Evolutionary conservation across 768 basidiomycete species (phyloP), one percentile per base, ranked within the genome.

Genomic region (Mycena epipterygia): DNA sequence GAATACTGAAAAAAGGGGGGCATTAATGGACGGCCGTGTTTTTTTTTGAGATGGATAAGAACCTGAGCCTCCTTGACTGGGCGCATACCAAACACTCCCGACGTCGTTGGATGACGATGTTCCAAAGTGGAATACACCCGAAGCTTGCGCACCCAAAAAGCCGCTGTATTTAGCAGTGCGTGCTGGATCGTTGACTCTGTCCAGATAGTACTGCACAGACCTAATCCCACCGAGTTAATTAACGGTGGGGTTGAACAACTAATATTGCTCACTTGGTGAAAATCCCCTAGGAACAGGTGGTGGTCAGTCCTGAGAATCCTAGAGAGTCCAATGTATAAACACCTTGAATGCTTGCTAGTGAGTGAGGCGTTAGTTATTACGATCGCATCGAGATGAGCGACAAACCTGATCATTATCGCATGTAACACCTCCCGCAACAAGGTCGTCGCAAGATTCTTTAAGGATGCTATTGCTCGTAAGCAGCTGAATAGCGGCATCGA

Each of bases 361-460:
- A 12, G 33, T 44, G 12, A 46, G 29, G 25, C 30, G 37, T 16
- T 48, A 12, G n/a, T 17, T 46, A 29, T 23, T n/a, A 29, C n/a
- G 21, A 59, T 13, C 29, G 30, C n/a, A 21, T n/a, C 6, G 27
- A 25, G 42, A 33, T 27, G 66, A 21, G 33, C 57, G 13, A 71
- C 75, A 63, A 64, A 82, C 83, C 81, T 88, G 86, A 67, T 89
- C 84, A 46, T 81, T 77, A 73, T 89, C 78, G 71, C 89, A 89
- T 75, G 74, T 88, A 77, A 70, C 87, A 89, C 80, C 81, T 29
- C 83, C 82, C 0, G 81, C 58, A 13, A 75, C 71, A 7, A 85
- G 82, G 58, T 86, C 76, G 67, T 90, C 89, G 62, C 89, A 90
- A 2, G 87, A 84, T 76, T 89, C 89, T 64, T 80, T 85, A 25